phyloP scores from a whole-genome alignment of 2,329 filamentous ascomycete species.

The Monosporascus sp. region DNA sequence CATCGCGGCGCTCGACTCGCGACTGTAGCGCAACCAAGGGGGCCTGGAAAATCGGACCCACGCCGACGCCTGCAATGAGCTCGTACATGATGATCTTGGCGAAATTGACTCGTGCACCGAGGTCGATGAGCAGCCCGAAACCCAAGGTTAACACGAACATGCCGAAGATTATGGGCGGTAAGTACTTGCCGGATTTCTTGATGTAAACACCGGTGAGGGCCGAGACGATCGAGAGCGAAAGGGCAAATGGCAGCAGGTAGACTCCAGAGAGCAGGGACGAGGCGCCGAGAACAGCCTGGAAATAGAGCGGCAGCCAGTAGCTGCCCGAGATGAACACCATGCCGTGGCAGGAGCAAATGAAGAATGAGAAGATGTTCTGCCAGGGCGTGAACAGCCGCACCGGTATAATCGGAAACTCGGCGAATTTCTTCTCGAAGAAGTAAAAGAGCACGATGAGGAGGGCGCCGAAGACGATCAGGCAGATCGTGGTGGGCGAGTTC shows the following conservation, averaged over 20 bases:
- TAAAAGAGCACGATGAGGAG: constrained; percentile 61
- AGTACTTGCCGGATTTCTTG: constrained; percentile 62
- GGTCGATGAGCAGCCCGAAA: constrained; percentile 57
- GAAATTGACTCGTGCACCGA: constrained; percentile 51
- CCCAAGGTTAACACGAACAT: constrained; percentile 58
- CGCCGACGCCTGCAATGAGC: constrained; percentile 57
- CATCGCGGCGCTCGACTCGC: constrained; percentile 55
- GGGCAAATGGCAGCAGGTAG: constrained; percentile 65
- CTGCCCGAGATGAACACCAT: constrained; percentile 71
- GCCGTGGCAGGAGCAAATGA: constrained; percentile 66
- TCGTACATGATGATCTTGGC: constrained; percentile 56
- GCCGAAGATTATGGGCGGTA: constrained; percentile 53
- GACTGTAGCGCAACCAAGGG: constrained; percentile 65
- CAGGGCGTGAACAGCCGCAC: constrained; percentile 61
- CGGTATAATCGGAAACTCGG: constrained; percentile 75
- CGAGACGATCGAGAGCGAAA: constrained; percentile 61
- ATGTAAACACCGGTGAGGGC: constrained; percentile 51
- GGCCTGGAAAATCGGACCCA: constrained; percentile 65
- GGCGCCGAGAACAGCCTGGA: constrained; percentile 61
- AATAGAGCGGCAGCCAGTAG: constrained; percentile 81
- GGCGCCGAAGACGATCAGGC: constrained; percentile 69
- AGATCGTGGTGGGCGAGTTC: constrained; percentile 69
- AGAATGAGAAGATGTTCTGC: constrained; percentile 62
- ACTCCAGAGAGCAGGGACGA: constrained; percentile 61
- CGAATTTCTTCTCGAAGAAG: constrained; percentile 66